Conservation (phyloP, 2,329 filamentous ascomycete genomes). For the Blastomyces silverae region DNA sequence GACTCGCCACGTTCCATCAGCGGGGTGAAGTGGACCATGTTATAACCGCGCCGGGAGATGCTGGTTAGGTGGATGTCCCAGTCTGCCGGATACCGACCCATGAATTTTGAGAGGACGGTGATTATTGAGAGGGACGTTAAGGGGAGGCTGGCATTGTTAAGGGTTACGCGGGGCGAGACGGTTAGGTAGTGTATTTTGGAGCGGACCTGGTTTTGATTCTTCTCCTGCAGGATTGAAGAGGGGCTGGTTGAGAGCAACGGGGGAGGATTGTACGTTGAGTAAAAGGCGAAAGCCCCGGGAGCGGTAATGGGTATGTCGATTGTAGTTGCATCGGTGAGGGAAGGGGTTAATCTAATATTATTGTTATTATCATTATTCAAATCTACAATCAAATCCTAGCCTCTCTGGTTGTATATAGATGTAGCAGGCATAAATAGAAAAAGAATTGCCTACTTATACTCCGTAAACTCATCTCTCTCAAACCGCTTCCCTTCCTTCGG, state of each 20-base stretch:
- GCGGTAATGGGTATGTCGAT: constrained; percentile 79
- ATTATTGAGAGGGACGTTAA: constrained; percentile 84
- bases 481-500: constrained; percentile 71
- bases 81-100: constrained; percentile 83
- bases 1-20: constrained; percentile 81
- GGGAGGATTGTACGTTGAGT: constrained; percentile 83
- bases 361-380: background rate
- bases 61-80: constrained; percentile 86
- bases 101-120: constrained; percentile 94
- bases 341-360: constrained; percentile 63
- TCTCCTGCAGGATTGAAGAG: constrained; percentile 39
- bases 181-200: constrained; percentile 87
- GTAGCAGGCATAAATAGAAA: background rate
- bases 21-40: constrained; percentile 98
- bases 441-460: constrained; percentile 67
- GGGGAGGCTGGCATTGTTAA: constrained; percentile 68
- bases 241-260: constrained; percentile 60
- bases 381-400: constrained; percentile 11
- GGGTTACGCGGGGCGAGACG: constrained; percentile 71
- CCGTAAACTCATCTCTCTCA: constrained; percentile 68
- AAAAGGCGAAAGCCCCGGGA: constrained; percentile 88
- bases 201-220: constrained; percentile 41
- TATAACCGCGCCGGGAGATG: constrained; percentile 87
- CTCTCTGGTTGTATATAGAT: background rate
- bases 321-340: constrained; percentile 87